Evolutionary conservation across 805 yeast species (phyloP).

Genomic region (Ogataea pilisensis): DNA sequence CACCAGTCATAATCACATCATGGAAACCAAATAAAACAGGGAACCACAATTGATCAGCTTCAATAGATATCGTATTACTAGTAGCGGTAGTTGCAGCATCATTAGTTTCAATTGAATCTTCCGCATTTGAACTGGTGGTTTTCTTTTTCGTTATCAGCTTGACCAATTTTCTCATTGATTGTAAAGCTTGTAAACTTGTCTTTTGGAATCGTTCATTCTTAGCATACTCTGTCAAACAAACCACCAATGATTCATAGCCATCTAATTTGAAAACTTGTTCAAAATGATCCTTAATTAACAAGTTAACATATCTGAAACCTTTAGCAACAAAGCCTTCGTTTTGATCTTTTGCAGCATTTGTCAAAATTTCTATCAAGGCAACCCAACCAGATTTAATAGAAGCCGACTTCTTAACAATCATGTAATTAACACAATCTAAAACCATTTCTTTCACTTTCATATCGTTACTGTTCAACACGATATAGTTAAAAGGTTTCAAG

Average conservation of each 20-base stretch:
- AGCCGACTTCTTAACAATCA: conserved; percentile 70
- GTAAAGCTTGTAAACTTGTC: conserved; percentile 74
- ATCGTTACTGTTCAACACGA: conserved; percentile 63
- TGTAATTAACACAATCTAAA: conserved; percentile 80
- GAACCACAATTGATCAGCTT: conserved; percentile 52
- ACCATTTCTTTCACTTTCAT: conserved; percentile 81
- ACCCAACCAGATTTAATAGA: conserved; percentile 92
- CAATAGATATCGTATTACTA: conserved; percentile 36
- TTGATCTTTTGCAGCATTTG: conserved; percentile 62
- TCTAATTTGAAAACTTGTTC: conserved; percentile 67
- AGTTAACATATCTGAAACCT: conserved; percentile 59
- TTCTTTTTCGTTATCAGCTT: conserved; percentile 48
- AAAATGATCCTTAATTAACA: conserved; percentile 58
- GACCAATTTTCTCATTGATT: conserved; percentile 61
- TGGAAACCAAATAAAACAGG: conserved; percentile 84
- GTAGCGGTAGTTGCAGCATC: conserved; percentile 9
- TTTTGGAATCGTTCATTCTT: conserved; percentile 82
- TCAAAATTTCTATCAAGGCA: conserved; percentile 75
- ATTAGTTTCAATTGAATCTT: no score
- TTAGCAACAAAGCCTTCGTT: conserved; percentile 57
- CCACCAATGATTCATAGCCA: conserved; percentile 60
- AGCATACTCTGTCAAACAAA: conserved; percentile 73
- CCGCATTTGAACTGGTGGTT: conserved; percentile 8
- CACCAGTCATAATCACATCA: conserved; percentile 88
- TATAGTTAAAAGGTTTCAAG: conserved; percentile 81